These are phyloP conservation scores for Uncinocarpus reesii DNA, from an alignment of 2,329 filamentous ascomycete species.

Conservation along the genomic window DNA sequence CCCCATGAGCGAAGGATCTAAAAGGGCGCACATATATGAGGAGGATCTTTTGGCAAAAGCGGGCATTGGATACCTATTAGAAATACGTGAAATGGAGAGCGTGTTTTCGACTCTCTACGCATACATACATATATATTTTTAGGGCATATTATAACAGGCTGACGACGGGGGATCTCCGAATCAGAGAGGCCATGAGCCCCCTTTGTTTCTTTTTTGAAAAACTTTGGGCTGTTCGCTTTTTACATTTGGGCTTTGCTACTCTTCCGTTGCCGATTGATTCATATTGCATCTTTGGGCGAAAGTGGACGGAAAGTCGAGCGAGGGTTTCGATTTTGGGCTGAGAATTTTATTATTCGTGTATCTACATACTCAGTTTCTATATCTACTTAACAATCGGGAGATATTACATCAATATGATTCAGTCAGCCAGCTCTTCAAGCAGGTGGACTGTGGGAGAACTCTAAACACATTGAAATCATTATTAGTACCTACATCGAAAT, in stretches of 20 bases:
- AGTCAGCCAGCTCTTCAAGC: no score
- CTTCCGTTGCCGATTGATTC: neutral
- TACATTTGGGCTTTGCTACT: neutral
- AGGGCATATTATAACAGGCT: neutral
- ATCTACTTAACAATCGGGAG: neutral
- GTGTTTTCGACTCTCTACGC: neutral
- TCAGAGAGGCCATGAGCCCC: neutral
- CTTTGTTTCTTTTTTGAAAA: neutral
- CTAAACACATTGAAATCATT: no score
- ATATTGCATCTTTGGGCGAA: slow-evolving; percentile 1
- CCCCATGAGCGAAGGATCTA: slow-evolving; percentile 6
- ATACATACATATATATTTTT: slow-evolving; percentile 1
- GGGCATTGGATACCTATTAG: neutral
- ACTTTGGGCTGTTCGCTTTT: neutral
- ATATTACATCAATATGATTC: neutral
- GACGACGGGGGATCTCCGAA: neutral
- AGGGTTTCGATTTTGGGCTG: neutral
- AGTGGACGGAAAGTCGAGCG: neutral
- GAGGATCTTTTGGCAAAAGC: slow-evolving; percentile 4
- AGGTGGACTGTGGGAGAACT: no score
- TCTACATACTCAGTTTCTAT: neutral
- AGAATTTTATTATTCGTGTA: slow-evolving; percentile 4
- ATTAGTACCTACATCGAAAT: no score
- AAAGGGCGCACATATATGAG: slow-evolving; percentile 5
- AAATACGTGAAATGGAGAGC: neutral